phyloP scores from a whole-genome alignment of 768 basidiomycete genomes.

The Erythrobasidium yunnanense region DNA sequence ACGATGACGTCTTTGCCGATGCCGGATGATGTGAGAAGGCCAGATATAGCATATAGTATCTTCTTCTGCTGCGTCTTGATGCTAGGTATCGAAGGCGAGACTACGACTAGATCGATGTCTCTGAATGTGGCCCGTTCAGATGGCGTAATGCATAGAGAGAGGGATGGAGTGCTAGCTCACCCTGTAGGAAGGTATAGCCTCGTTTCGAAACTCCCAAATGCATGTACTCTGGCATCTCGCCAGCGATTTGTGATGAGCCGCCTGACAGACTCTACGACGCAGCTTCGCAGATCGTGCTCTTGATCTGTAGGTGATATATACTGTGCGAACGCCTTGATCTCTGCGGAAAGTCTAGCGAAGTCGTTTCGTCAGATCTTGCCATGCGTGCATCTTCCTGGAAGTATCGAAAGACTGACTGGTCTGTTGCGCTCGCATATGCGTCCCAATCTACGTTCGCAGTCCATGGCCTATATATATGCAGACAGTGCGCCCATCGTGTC shows the following conservation, averaged over 20 bases:
- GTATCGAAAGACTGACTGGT: slow-evolving; percentile 54
- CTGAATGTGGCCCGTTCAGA: slow-evolving; percentile 44
- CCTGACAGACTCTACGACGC: slow-evolving; percentile 60
- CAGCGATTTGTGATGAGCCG: slow-evolving; percentile 56
- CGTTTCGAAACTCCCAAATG: slow-evolving; percentile 89
- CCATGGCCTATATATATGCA: slow-evolving; percentile 52
- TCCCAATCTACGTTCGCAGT: slow-evolving; percentile 59
- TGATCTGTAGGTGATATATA: slow-evolving; percentile 77
- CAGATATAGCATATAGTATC: slow-evolving; percentile 61
- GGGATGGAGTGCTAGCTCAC: slow-evolving; percentile 47
- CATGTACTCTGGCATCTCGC: slow-evolving; percentile 65
- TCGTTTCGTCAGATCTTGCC: neutral
- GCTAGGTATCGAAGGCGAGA: slow-evolving; percentile 63
- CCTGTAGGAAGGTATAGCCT: slow-evolving; percentile 85
- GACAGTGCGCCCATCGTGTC: slow-evolving; percentile 47
- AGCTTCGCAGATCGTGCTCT: slow-evolving; percentile 73
- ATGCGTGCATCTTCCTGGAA: neutral
- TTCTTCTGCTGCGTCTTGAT: slow-evolving; percentile 50
- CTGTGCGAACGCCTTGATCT: slow-evolving; percentile 70
- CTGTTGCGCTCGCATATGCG: slow-evolving; percentile 62
- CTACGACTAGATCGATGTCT: slow-evolving; percentile 87
- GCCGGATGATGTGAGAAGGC: slow-evolving; percentile 58
- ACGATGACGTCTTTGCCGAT: slow-evolving; percentile 72
- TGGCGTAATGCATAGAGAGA: neutral
- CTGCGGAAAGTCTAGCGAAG: slow-evolving; percentile 61